phyloP scores from a whole-genome alignment of 495 filamentous ascomycete genomes.

The Mytilinidion resinicola region DNA sequence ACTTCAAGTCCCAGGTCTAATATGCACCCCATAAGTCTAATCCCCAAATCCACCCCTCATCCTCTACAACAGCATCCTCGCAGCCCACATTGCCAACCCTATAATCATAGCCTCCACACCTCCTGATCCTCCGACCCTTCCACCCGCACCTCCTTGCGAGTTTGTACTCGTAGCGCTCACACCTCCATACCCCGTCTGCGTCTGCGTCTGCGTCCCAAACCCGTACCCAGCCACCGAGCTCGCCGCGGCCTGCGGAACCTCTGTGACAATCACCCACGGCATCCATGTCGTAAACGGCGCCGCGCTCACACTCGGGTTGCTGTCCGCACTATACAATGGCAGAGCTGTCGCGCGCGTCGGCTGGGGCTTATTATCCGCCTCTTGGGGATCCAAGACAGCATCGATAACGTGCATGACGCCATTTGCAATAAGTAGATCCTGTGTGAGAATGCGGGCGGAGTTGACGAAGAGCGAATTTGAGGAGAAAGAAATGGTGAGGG shows the following conservation, averaged over 20 bases:
- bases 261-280: neutral
- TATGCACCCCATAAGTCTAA: no score
- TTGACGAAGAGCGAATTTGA: constrained; percentile 17
- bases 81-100: no score
- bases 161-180: no score
- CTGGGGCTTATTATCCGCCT: neutral
- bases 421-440: constrained; percentile 22
- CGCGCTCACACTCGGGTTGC: neutral
- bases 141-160: no score
- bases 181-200: neutral
- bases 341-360: neutral
- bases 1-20: no score
- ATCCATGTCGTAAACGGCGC: neutral
- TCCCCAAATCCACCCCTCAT: no score
- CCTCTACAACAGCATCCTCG: no score
- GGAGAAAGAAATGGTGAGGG: constrained; percentile 8
- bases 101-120: no score
- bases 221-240: neutral
- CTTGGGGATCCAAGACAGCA: neutral
- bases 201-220: neutral
- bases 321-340: neutral
- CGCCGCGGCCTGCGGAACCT: neutral
- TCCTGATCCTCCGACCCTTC: no score
- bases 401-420: constrained; percentile 25
- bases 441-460: constrained; percentile 16